A percentile compares a stretch with the other conserved stretches of the same genome.
These are phyloP conservation scores for Nannochloropsis oceanica DNA, from an alignment of 108 stramenopile genomes.

Conservation along the genomic window DNA sequence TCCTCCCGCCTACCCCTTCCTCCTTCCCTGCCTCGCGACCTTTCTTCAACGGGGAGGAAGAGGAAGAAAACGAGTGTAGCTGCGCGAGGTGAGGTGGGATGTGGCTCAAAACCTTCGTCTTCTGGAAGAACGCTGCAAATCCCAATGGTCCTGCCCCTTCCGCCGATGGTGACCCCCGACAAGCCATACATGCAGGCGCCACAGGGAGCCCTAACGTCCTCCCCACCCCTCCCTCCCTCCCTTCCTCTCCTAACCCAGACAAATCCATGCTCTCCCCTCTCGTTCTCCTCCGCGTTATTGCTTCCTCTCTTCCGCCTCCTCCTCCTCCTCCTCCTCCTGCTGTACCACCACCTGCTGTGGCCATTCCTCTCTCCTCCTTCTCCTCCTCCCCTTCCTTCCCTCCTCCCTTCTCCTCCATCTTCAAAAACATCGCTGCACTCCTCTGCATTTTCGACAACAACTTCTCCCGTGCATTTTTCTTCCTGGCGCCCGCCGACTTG, in stretches of 20 bases:
- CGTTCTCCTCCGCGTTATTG: background rate
- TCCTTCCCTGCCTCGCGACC: background rate
- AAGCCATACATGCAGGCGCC: constrained; percentile 20
- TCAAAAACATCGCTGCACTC: constrained; percentile 7
- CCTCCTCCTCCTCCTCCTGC: background rate
- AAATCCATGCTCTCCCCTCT: background rate
- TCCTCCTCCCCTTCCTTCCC: background rate
- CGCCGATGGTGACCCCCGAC: background rate
- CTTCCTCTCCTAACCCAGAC: background rate
- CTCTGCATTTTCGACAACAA: constrained; percentile 4
- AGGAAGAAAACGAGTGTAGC: background rate
- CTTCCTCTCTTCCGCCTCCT: background rate
- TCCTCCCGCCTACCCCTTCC: background rate
- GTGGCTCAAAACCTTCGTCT: background rate
- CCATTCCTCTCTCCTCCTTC: background rate
- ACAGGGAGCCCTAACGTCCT: background rate
- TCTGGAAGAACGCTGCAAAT: constrained; percentile 7
- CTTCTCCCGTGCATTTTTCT: constrained; percentile 3
- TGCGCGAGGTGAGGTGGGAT: background rate
- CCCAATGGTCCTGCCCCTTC: background rate
- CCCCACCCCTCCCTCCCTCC: background rate
- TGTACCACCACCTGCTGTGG: background rate
- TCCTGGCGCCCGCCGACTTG: background rate
- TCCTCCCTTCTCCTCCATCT: background rate
- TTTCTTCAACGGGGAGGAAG: background rate